phyloP scores from a whole-genome alignment of 768 basidiomycete genomes.

The Guyanaporus albipodus region DNA sequence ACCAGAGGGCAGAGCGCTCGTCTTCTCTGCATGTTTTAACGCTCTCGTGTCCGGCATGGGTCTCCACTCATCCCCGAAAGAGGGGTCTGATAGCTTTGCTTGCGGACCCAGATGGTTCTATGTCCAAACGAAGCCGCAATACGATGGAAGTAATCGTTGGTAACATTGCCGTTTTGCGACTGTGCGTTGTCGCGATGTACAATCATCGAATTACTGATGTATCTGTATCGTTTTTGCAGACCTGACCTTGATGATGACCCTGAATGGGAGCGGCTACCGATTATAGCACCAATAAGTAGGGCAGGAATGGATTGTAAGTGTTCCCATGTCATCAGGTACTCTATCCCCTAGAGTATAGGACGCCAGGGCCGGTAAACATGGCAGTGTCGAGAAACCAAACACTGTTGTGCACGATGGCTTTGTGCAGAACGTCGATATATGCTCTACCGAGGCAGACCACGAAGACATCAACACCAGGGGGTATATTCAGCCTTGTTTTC shows the following conservation, averaged over 20 bases:
- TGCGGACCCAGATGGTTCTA: constrained; percentile 43
- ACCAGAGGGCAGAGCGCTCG: constrained; percentile 34
- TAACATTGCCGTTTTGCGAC: constrained; percentile 43
- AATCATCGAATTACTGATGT: not conserved
- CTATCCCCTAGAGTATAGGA: not conserved
- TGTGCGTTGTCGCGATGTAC: constrained; percentile 36
- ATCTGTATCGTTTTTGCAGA: constrained; percentile 30
- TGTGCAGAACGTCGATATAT: constrained; percentile 42
- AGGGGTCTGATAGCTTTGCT: constrained; percentile 45
- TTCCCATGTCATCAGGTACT: not conserved
- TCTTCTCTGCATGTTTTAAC: constrained; percentile 45
- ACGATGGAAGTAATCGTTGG: constrained; percentile 45
- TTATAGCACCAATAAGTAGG: constrained; percentile 41
- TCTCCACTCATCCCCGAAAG: constrained; percentile 28
- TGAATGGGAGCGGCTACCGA: constrained; percentile 45
- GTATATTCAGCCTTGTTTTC: constrained; percentile 11
- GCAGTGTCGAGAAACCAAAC: constrained; percentile 55
- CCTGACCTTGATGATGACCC: constrained; percentile 49
- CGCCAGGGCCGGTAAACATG: constrained; percentile 55
- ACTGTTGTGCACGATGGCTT: constrained; percentile 52
- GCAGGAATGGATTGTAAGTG: constrained; percentile 51
- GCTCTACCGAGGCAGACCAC: constrained; percentile 37
- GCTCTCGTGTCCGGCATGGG: constrained; percentile 39
- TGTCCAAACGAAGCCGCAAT: constrained; percentile 31
- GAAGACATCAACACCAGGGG: constrained; percentile 9